Base-by-base conservation (phyloP, 1,139 yeast genomes). In the Blastobotrys niveus region DNA sequence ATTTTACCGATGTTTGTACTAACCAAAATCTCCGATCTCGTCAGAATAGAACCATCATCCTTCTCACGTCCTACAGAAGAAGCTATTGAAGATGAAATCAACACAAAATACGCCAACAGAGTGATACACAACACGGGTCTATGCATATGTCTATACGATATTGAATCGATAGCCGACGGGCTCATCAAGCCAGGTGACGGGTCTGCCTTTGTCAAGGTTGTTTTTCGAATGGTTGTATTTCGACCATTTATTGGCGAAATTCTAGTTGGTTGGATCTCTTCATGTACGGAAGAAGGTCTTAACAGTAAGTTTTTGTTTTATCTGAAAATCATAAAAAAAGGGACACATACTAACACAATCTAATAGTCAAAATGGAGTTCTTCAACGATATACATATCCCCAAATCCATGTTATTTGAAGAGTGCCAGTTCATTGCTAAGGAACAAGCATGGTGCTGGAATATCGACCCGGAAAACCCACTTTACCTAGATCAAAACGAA, bases 391-490 rank as follows among this genome's bases (percentile, higher is more conserved):
- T 93, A 20, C 83, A 85, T 62, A 83, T 91, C 47, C 97, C 97
- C 3, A 80, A 80, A 55, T 72, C 79, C 45, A 73, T 82, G 66
- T 66, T 91, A 40, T 91, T 89, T 62, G 96, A 89, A 61, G 78
- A 80, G 42, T 79, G 93, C 60, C 72, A 69, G 49, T 91, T 76
- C 34, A 36, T 43, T 15, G 60, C 70, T 8, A 50, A 74, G 38
- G 98, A 93, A 54, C 85, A 81, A 58, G 96, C 96, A 3, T 91
- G 98, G 98, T 80, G 89, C 35, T 91, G 98, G 98, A 69, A 71
- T 45, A 69, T 70, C 34, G 79, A 80, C 25, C 74, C 73, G 61
- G 91, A 81, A 3, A 87, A 80, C 55, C 21, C 19, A 6, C 72
- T 91, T 52, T 91, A 79, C 59, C 73, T 91, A 43, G 98, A 93